Evolutionary conservation across 441 rosid genomes (phyloP), one percentile per base, ranked within the genome.

Genomic region (Omphalea diandra): DNA sequence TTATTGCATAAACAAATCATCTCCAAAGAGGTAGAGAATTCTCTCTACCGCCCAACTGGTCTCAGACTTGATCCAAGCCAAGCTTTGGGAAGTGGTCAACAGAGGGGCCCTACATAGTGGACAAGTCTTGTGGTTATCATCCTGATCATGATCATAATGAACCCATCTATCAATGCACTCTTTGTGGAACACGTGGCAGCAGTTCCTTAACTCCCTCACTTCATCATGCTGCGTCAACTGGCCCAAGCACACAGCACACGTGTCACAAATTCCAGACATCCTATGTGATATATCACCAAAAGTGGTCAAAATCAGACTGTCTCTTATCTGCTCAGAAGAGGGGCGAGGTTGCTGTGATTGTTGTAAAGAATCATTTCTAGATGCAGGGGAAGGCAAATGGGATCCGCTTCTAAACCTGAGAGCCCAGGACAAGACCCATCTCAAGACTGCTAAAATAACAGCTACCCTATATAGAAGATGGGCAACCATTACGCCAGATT

Each of bases 31-130:
- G 81, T 91, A 93, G 9, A 89, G 84, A 53, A 92, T 78, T 20
- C 90, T 85, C 68, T 93, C 94, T 0, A 91, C 96, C 4, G 91
- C 94, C 98, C 98, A 93, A 68, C 93, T 86, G 3, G 93, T 96
- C 75, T 91, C 91, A 2, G 78, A 76, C 68, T 66, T 79, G 22
- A 78, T 77, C 85, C 81, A 75, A 40, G 67, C 82, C 65, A 33
- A 35, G 7, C 80, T 60, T 22, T 76, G 92, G 0, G 80, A 79
- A 31, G 63, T 4, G 12, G 83, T 79, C 83, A 89, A 78, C 24
- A 93, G 70, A 53, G 97, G 96, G 60, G 97, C 80, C 73, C 98
- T 80, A 75, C 98, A 93, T 0, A 93, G 88, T 0, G 98, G 98
- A 72, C 98, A 93, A 0, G 81, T 87, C n/a, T 78, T 79, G 55